These are phyloP conservation scores for Trichoderma asperelloides DNA, from an alignment of 495 filamentous ascomycete genomes.

Conservation along the genomic window DNA sequence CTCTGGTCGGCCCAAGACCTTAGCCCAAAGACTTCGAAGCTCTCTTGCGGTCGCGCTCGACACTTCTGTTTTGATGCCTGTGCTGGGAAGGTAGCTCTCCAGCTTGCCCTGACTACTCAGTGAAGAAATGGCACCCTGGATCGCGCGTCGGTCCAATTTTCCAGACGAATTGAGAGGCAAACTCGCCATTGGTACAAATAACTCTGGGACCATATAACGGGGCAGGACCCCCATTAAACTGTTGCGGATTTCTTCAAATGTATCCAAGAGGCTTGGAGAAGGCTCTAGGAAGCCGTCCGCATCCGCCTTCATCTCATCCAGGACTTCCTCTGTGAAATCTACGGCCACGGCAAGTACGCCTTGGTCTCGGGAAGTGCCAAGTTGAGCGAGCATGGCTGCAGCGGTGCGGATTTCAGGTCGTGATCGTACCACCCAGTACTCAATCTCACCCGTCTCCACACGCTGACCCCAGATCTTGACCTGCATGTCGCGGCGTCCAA, in stretches of 20 bases:
- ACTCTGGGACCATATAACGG: conserved; percentile 19
- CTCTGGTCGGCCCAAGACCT: background rate
- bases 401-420: no score
- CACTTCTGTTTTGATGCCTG: background rate
- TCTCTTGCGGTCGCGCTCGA: background rate
- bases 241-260: no score
- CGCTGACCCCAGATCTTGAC: conserved; percentile 31
- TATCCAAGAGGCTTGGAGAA: no score
- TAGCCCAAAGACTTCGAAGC: background rate
- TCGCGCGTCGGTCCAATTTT: conserved; percentile 13
- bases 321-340: no score
- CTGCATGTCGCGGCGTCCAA: conserved; percentile 15
- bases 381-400: no score
- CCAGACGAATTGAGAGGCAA: conserved; percentile 15
- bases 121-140: background rate
- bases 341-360: no score
- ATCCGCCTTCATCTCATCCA: no score
- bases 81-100: no score
- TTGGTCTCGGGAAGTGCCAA: no score
- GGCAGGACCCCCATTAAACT: background rate
- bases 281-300: no score
- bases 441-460: conserved; percentile 30
- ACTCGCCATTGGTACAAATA: conserved; percentile 12
- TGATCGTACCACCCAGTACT: conserved; percentile 22
- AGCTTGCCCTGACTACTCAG: background rate